A percentile compares a stretch with the other conserved stretches of the same genome.
Conservation (phyloP, 768 basidiomycete genomes). For the Lactifluus volemus region DNA sequence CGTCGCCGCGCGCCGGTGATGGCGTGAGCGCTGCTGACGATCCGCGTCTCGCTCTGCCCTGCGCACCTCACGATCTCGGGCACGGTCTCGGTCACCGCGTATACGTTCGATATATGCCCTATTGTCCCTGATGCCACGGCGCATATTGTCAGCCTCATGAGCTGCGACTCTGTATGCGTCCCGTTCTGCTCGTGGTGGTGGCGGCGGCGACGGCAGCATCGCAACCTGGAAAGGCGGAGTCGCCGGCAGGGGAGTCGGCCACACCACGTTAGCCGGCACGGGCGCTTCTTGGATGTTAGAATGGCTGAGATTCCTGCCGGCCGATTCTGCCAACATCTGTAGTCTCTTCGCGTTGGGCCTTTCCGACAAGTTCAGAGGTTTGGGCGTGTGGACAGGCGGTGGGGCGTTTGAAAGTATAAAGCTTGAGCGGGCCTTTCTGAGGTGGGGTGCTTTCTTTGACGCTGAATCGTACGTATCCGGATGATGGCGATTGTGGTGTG, state of each 20-base stretch:
- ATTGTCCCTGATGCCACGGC: neutral
- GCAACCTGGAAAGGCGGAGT: neutral
- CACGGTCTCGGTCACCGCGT: neutral
- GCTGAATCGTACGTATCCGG: neutral
- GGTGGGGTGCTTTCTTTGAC: neutral
- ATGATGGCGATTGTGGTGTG: neutral
- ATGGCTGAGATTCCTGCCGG: neutral
- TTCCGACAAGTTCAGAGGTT: neutral
- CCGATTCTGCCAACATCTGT: neutral
- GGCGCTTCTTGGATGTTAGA: neutral
- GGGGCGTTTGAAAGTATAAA: neutral
- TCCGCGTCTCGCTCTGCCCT: neutral
- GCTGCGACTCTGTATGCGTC: neutral
- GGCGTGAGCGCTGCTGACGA: slow-evolving; percentile 1
- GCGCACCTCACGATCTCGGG: neutral
- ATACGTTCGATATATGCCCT: neutral
- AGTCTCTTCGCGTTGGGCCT: neutral
- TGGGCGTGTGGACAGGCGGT: slow-evolving; percentile 1
- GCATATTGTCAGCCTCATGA: neutral
- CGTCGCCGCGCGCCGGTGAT: slow-evolving; percentile 8
- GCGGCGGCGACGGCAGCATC: neutral
- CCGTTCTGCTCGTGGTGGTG: neutral
- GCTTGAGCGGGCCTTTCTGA: slow-evolving; percentile 12
- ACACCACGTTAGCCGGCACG: neutral
- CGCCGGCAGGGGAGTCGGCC: slow-evolving; percentile 5